Evolutionary conservation across 352 stramenopile species (phyloP), one percentile per base, ranked within the genome.

Genomic region (Globisporangium uncinulatum): DNA sequence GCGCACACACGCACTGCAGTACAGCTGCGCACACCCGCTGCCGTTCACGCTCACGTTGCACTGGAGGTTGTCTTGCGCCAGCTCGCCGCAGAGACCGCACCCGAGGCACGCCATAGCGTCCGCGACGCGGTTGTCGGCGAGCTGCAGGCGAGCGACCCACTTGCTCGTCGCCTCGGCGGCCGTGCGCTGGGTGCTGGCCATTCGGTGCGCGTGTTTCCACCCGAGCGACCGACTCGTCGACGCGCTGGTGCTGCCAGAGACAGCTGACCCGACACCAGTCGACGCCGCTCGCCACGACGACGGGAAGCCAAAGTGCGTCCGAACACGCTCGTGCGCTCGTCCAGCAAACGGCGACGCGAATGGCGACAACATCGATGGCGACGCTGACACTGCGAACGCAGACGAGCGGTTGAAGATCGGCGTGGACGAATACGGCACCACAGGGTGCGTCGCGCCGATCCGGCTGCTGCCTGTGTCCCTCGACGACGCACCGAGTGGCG

Each of bases 41-140:
- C 53, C 60, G 20, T 54, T 66, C 13, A 66, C 45, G 8, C 52
- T 70, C 47, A 47, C 37, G 17, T 53, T 71, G 64, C 83, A 93
- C 64, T 93, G 79, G 8, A 80, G 56, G 50, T 91, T 93, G 53
- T 93, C 81, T 55, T 76, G 77, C 24, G 86, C 76, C 7, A 89
- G 71, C 48, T 91, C 83, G 34, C 79, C 79, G 37, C 83, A 93
- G 17, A 87, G 49, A n/a, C 83, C 83, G 42, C 83, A 93, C 8
- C 68, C 77, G 15, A 93, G 56, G 14, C 74, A 79, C 10, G 65
- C 58, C 13, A 91, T 54, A 6, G 81, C 72, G 29, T 88, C 72
- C 0, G 70, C 62, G 17, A 86, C 69, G 11, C 68, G 73, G 11
- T 72, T 57, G 48, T 79, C 76, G 13, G 67, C 50, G 0, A 79